Percentiles rank a stretch among this genome's conserved stretches.
phyloP scores from a whole-genome alignment of 495 filamentous ascomycete genomes.

The Hypoxylon rickii region DNA sequence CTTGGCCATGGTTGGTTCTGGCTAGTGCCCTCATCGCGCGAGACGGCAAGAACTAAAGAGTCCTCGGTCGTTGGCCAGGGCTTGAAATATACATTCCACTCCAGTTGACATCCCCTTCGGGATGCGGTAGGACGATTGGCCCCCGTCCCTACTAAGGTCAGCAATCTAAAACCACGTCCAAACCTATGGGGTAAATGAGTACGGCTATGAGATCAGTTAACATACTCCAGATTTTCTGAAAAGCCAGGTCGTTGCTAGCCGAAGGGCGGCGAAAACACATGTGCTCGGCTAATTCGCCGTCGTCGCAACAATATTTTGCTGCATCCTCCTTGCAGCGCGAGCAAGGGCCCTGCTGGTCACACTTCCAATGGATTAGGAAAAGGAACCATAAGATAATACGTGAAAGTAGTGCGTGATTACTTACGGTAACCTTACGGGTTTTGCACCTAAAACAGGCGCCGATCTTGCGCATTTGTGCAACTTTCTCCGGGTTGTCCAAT shows the following conservation, averaged over 20 bases:
- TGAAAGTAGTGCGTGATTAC: constrained; percentile 11
- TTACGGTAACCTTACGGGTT: constrained; percentile 39
- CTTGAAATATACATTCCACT: constrained; percentile 23
- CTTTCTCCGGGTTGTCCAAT: constrained; percentile 39
- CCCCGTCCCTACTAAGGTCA: constrained; percentile 18
- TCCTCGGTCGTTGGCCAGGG: constrained; percentile 4
- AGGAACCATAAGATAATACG: neutral
- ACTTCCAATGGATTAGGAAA: constrained; percentile 34
- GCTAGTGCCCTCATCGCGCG: constrained; percentile 8
- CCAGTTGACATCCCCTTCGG: constrained; percentile 10
- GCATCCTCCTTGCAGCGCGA: constrained; percentile 36
- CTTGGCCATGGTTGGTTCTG: constrained; percentile 11
- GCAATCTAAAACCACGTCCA: constrained; percentile 1
- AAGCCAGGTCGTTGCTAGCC: constrained; percentile 28
- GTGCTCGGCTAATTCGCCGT: constrained; percentile 33
- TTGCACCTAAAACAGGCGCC: constrained; percentile 42
- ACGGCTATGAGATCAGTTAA: constrained; percentile 6
- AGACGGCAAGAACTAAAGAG: constrained; percentile 16
- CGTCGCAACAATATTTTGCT: constrained; percentile 32
- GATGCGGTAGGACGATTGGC: constrained; percentile 3
- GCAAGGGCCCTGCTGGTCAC: constrained; percentile 38
- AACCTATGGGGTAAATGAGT: neutral
- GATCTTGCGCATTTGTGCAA: constrained; percentile 39
- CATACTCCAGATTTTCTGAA: constrained; percentile 34
- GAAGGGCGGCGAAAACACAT: constrained; percentile 37